A percentile compares a stretch with the other conserved stretches of the same genome.
Evolutionary conservation across 345 rosid genomes (phyloP).

Genomic region (Populus pruinosa): DNA sequence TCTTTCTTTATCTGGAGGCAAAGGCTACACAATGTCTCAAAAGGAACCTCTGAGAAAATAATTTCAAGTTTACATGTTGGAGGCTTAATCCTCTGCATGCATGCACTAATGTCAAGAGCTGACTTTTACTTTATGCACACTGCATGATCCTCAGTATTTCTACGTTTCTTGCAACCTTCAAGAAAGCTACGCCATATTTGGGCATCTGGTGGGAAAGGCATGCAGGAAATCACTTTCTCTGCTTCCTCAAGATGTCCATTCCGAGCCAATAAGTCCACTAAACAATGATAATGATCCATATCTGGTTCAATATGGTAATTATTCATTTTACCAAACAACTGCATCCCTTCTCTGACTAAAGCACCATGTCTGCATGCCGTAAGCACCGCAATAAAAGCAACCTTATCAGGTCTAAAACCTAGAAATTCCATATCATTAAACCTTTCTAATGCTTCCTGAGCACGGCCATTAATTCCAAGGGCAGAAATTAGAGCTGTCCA

Average conservation of each 20-base stretch:
- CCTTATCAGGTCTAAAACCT: constrained; percentile 66
- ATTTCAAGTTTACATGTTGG: not conserved
- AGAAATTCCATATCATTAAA: constrained; percentile 50
- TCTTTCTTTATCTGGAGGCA: not conserved
- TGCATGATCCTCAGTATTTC: constrained; percentile 13
- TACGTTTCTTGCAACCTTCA: constrained; percentile 55
- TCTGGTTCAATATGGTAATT: constrained; percentile 57
- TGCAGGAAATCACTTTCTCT: constrained; percentile 50
- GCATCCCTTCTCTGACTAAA: constrained; percentile 67
- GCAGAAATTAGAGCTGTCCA: constrained; percentile 81
- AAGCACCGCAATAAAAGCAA: constrained; percentile 62
- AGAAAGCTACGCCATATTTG: constrained; percentile 72
- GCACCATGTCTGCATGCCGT: constrained; percentile 76
- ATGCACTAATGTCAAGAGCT: not conserved
- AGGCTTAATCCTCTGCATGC: not conserved
- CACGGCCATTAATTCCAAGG: constrained; percentile 62
- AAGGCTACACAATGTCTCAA: not conserved
- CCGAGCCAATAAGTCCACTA: constrained; percentile 67
- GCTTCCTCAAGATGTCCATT: constrained; percentile 62
- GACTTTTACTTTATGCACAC: not conserved
- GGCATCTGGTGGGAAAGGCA: constrained; percentile 73
- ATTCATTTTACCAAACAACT: constrained; percentile 58
- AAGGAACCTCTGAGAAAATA: not conserved
- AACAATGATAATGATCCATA: constrained; percentile 67
- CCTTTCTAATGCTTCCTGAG: constrained; percentile 52